phyloP scores from a whole-genome alignment of 2,329 filamentous ascomycete species.

The Emergomyces pasteurianus region DNA sequence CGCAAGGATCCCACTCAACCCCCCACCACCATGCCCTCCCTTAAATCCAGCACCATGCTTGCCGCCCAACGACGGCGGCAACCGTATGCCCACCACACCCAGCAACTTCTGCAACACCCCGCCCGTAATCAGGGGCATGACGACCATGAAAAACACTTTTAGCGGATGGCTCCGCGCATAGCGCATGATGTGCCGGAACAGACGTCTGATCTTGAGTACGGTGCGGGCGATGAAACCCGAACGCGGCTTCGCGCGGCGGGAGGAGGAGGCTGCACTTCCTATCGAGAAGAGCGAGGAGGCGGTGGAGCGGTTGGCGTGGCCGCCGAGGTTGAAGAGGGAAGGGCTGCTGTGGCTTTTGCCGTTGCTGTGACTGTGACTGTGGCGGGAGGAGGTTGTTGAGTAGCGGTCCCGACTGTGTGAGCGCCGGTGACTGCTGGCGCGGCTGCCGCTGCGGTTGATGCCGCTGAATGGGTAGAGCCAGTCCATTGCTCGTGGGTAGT shows the following conservation, averaged over 20 bases:
- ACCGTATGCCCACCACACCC: conserved; percentile 62
- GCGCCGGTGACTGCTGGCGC: conserved; percentile 22
- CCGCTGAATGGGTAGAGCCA: conserved; percentile 32
- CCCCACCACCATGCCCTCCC: conserved; percentile 17
- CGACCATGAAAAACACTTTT: conserved; percentile 75
- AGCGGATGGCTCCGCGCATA: conserved; percentile 75
- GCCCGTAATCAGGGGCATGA: conserved; percentile 77
- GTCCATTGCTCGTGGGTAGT: conserved; percentile 23
- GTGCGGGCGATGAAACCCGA: conserved; percentile 64
- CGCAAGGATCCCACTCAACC: conserved; percentile 16
- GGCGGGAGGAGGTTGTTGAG: conserved; percentile 18
- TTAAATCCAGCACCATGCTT: conserved; percentile 22
- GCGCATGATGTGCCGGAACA: conserved; percentile 67
- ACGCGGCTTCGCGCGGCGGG: conserved; percentile 67
- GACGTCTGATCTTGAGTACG: conserved; percentile 61
- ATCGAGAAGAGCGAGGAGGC: conserved; percentile 34
- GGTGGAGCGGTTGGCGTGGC: conserved; percentile 22
- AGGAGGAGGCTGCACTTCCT: conserved; percentile 46
- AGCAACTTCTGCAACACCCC: conserved; percentile 70
- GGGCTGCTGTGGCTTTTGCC: conserved; percentile 26
- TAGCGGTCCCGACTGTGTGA: conserved; percentile 17
- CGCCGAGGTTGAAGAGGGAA: conserved; percentile 35
- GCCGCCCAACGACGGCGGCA: conserved; percentile 50
- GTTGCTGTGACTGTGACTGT: conserved; percentile 13
- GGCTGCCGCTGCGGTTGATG: conserved; percentile 14